Conservation (phyloP, 2,329 filamentous ascomycete genomes). For the Bipolaris oryzae region DNA sequence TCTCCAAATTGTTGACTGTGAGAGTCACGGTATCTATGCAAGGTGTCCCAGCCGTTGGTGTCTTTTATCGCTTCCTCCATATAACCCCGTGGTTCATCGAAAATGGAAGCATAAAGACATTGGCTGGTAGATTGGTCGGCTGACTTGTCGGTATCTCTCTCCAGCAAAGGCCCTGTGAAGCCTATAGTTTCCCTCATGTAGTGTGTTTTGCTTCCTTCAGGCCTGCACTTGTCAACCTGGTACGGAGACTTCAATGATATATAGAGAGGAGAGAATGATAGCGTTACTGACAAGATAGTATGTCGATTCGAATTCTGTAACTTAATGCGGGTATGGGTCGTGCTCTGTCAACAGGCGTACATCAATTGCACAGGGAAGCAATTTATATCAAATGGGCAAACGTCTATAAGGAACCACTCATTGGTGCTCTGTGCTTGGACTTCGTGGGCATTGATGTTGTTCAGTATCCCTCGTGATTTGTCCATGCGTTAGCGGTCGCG, state of each 20-base stretch:
- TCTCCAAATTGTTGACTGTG: slow-evolving; percentile 1
- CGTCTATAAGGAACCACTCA: slow-evolving; percentile 3
- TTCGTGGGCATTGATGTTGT: slow-evolving; percentile 8
- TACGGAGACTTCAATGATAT: neutral
- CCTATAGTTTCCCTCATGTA: slow-evolving; percentile 22
- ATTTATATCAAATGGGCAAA: slow-evolving; percentile 15
- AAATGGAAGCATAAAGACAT: neutral
- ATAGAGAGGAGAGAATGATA: no score
- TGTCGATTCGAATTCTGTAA: neutral
- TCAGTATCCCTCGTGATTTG: slow-evolving; percentile 42
- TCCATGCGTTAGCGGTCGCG: slow-evolving; percentile 27
- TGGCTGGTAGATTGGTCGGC: slow-evolving; percentile 1
- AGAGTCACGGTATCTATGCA: slow-evolving; percentile 6
- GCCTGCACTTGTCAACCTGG: neutral
- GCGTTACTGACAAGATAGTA: no score
- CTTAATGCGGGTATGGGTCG: neutral
- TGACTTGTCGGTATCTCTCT: neutral
- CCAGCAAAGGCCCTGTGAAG: slow-evolving; percentile 6
- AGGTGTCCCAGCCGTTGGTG: neutral
- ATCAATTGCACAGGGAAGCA: slow-evolving; percentile 12
- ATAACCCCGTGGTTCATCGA: neutral
- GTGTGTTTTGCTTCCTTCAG: neutral
- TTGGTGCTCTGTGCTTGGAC: slow-evolving; percentile 1
- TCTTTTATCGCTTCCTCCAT: slow-evolving; percentile 5
- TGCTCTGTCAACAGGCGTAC: neutral